phyloP scores from a whole-genome alignment of 352 stramenopile genomes.

The Globisporangium perplexum region DNA sequence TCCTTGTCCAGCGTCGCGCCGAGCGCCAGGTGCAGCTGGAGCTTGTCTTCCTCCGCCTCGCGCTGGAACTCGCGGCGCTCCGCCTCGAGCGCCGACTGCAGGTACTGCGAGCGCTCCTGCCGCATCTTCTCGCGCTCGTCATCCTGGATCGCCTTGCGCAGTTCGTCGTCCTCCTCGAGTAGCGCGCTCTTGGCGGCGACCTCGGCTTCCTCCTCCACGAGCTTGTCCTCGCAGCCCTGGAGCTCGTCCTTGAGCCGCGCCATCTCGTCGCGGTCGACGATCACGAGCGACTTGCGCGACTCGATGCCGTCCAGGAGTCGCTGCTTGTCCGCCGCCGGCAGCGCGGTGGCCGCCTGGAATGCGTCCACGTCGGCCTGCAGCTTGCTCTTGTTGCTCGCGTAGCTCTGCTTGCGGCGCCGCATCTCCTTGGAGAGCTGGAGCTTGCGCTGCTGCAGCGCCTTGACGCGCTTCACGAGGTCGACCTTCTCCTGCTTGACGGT shows the following conservation, averaged over 20 bases:
- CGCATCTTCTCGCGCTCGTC: constrained; percentile 83
- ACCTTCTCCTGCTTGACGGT: constrained; percentile 90
- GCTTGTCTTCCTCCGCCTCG: constrained; percentile 56
- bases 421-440: constrained; percentile 68
- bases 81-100: constrained; percentile 57
- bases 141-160: constrained; percentile 69
- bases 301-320: constrained; percentile 61
- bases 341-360: constrained; percentile 51
- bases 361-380: constrained; percentile 68
- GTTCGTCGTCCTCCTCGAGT: constrained; percentile 74
- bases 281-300: constrained; percentile 43
- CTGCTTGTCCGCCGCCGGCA: constrained; percentile 43
- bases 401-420: constrained; percentile 68
- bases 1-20: constrained; percentile 63
- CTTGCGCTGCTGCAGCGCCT: constrained; percentile 79
- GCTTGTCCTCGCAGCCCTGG: constrained; percentile 47
- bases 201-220: constrained; percentile 73
- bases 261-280: constrained; percentile 57
- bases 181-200: constrained; percentile 63
- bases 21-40: constrained; percentile 35
- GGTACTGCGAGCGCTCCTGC: constrained; percentile 51
- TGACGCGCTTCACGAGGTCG: constrained; percentile 87
- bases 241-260: constrained; percentile 53
- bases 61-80: constrained; percentile 52
- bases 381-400: constrained; percentile 58